Conservation (phyloP, 495 filamentous ascomycete genomes). For the Niebla homalea region DNA sequence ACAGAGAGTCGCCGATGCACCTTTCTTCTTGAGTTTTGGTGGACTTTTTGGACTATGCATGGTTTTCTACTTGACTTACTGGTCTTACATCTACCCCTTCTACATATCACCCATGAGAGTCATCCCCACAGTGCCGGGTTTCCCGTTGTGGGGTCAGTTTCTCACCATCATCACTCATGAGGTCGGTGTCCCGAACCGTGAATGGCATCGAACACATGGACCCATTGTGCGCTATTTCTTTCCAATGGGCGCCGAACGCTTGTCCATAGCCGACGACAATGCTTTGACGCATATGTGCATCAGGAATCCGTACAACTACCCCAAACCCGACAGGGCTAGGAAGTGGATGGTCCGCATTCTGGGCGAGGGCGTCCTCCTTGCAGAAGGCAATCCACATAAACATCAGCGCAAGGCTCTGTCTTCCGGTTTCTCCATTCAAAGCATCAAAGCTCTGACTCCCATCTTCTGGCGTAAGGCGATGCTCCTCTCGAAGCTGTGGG, state of each 20-base stretch:
- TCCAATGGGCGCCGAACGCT: slow-evolving; percentile 30
- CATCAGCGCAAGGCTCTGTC: slow-evolving; percentile 34
- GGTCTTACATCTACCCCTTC: slow-evolving; percentile 28
- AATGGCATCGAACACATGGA: slow-evolving; percentile 30
- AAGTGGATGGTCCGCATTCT: slow-evolving; percentile 37
- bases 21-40: slow-evolving; percentile 1
- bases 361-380: slow-evolving; percentile 34
- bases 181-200: slow-evolving; percentile 26
- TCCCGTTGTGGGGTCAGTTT: slow-evolving; percentile 31
- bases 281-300: slow-evolving; percentile 36
- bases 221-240: slow-evolving; percentile 33
- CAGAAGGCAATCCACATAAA: slow-evolving; percentile 31
- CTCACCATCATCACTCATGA: slow-evolving; percentile 27
- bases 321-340: slow-evolving; percentile 35
- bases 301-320: slow-evolving; percentile 41
- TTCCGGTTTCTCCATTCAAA: slow-evolving; percentile 32
- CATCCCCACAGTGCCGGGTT: slow-evolving; percentile 30
- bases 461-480: slow-evolving; percentile 38
- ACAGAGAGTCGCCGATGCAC: slow-evolving; percentile 2
- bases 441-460: slow-evolving; percentile 32
- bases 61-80: slow-evolving; percentile 17
- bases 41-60: slow-evolving; percentile 14
- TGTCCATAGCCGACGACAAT: slow-evolving; percentile 31
- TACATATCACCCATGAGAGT: slow-evolving; percentile 30
- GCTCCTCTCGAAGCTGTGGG: slow-evolving; percentile 30